Evolutionary conservation across 345 rosid genomes (phyloP).

Genomic region (Luvunga scandens): DNA sequence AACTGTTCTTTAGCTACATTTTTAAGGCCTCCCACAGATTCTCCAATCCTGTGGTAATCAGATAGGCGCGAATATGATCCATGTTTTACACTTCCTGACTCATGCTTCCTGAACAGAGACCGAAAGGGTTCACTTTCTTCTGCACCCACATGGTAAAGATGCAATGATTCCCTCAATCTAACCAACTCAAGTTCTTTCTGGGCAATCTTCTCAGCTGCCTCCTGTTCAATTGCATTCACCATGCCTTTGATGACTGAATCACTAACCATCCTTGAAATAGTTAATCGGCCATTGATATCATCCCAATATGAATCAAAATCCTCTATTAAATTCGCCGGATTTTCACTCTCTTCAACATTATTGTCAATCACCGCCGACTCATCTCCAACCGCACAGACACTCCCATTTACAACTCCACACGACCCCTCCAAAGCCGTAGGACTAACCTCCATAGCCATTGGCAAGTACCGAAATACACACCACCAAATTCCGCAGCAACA

Average conservation of each 20-base stretch:
- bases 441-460: constrained; percentile 28
- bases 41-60: constrained; percentile 23
- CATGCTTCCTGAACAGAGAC: constrained; percentile 9
- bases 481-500: constrained; percentile 2
- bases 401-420: constrained; percentile 23
- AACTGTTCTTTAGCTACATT: constrained; percentile 45
- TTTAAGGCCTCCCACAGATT: constrained; percentile 38
- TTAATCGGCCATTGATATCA: constrained; percentile 51
- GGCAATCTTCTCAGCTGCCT: constrained; percentile 64
- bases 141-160: constrained; percentile 24
- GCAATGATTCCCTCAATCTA: constrained; percentile 41
- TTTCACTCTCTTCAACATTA: constrained; percentile 44
- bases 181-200: constrained; percentile 62
- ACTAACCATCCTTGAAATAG: constrained; percentile 72
- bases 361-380: constrained; percentile 10
- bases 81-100: background rate
- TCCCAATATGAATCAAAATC: constrained; percentile 65
- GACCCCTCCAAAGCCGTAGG: constrained; percentile 21
- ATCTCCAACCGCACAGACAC: constrained; percentile 15
- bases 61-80: constrained; percentile 16
- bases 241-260: constrained; percentile 75
- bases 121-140: constrained; percentile 26
- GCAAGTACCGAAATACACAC: constrained; percentile 6
- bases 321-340: constrained; percentile 37
- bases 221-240: constrained; percentile 61